Evolutionary conservation across 371 early-diverging fungal species (phyloP).

Genomic region (Dichotomocladium elegans): DNA sequence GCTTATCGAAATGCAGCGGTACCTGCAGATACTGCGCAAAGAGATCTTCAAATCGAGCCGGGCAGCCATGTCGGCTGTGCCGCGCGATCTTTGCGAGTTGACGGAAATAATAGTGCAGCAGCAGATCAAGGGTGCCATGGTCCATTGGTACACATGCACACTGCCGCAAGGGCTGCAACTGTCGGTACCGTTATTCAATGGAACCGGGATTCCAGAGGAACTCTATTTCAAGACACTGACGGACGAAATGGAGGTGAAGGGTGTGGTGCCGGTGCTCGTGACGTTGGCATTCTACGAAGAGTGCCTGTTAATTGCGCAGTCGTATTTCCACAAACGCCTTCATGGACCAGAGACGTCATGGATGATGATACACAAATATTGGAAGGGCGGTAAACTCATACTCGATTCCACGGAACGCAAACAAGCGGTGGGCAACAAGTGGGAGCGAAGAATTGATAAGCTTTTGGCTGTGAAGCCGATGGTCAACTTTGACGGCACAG

Average conservation of each 20-base stretch:
- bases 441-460: conserved; percentile 18
- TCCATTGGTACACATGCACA: conserved; percentile 5
- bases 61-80: not conserved
- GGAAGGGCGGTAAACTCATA: conserved; percentile 3
- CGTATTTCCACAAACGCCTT: not conserved
- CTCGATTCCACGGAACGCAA: not conserved
- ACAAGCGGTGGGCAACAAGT: conserved; percentile 9
- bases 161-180: conserved; percentile 2
- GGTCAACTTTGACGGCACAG: conserved; percentile 21
- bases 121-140: conserved; percentile 3
- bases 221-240: not conserved
- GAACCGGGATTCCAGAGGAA: not conserved
- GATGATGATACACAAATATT: not conserved
- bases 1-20: conserved; percentile 6
- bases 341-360: not conserved
- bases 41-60: conserved; percentile 4
- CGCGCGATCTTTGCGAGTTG: not conserved
- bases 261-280: not conserved
- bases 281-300: conserved; percentile 8
- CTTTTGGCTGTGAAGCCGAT: conserved; percentile 10
- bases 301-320: not conserved
- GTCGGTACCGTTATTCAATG: conserved; percentile 3
- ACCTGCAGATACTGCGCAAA: conserved; percentile 2
- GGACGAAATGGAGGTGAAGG: not conserved
- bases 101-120: conserved; percentile 2